Evolutionary conservation across 768 basidiomycete genomes (phyloP).

Genomic region (Hericium coralloides): DNA sequence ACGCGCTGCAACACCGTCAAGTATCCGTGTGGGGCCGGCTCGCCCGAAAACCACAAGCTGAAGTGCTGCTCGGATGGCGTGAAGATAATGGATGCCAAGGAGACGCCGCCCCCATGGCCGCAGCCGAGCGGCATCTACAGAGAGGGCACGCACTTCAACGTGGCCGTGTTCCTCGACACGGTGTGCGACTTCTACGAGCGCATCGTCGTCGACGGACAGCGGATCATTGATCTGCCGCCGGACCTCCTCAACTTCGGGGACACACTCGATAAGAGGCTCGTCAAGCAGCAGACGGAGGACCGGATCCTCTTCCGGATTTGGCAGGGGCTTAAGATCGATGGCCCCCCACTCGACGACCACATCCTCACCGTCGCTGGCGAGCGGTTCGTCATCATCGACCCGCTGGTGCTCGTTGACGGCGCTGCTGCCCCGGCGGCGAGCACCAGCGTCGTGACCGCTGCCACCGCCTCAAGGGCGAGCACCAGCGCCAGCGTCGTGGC

Average conservation of each 20-base stretch:
- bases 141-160: conserved; percentile 1
- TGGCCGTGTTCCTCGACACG: background rate
- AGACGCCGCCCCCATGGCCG: conserved; percentile 4
- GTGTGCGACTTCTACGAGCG: background rate
- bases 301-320: too few species aligned
- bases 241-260: background rate
- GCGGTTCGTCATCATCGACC: too few species aligned
- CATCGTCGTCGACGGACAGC: background rate
- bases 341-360: too few species aligned
- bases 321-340: too few species aligned
- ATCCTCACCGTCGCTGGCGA: too few species aligned
- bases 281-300: too few species aligned
- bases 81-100: background rate
- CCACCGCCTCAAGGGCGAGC: too few species aligned
- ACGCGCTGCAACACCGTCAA: background rate
- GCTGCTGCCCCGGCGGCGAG: too few species aligned
- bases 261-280: too few species aligned
- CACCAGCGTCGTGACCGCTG: too few species aligned
- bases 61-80: conserved; percentile 11
- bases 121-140: conserved; percentile 11
- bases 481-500: too few species aligned
- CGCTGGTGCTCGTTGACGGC: too few species aligned
- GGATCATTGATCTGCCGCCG: background rate
- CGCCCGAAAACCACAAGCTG: conserved; percentile 7
- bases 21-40: background rate